phyloP scores from a whole-genome alignment of 768 basidiomycete species.

The Neoboletus subvelutipes region DNA sequence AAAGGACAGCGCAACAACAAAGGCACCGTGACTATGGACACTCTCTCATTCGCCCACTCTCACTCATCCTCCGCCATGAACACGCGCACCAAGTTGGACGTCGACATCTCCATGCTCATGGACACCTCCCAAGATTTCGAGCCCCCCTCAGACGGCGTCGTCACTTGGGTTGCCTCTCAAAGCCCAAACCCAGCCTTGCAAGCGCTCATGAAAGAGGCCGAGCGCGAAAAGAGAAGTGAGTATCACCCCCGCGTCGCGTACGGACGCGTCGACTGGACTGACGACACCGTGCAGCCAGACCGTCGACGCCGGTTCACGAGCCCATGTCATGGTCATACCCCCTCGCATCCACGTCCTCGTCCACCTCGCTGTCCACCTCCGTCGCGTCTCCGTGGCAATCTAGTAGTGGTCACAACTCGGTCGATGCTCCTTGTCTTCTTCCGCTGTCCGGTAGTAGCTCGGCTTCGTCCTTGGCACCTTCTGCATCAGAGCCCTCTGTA shows the following conservation, averaged over 20 bases:
- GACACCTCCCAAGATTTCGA: conserved; percentile 15
- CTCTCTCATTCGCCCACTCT: neutral
- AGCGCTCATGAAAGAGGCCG: conserved; percentile 28
- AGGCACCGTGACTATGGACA: neutral
- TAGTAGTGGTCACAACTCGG: neutral
- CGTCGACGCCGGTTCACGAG: conserved; percentile 9
- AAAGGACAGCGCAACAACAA: neutral
- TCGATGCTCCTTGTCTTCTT: conserved; percentile 6
- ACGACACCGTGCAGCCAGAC: conserved; percentile 15
- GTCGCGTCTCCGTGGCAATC: conserved; percentile 12
- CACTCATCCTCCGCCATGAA: neutral
- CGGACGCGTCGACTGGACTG: neutral
- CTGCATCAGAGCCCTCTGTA: conserved; percentile 1
- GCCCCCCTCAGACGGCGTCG: conserved; percentile 9
- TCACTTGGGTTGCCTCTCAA: conserved; percentile 30
- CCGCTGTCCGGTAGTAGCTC: conserved; percentile 7
- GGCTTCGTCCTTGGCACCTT: neutral
- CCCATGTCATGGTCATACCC: conserved; percentile 19
- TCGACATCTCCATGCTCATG: conserved; percentile 12
- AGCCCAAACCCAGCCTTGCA: conserved; percentile 23
- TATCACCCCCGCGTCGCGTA: neutral
- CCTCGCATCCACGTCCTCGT: conserved; percentile 8
- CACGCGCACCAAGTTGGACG: neutral
- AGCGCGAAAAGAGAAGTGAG: conserved; percentile 26
- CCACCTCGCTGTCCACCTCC: conserved; percentile 1